A percentile compares a stretch with the other conserved stretches of the same genome.
These are phyloP conservation scores for Vigna hirtella DNA, from an alignment of 306 rosid genomes.

Conservation along the genomic window DNA sequence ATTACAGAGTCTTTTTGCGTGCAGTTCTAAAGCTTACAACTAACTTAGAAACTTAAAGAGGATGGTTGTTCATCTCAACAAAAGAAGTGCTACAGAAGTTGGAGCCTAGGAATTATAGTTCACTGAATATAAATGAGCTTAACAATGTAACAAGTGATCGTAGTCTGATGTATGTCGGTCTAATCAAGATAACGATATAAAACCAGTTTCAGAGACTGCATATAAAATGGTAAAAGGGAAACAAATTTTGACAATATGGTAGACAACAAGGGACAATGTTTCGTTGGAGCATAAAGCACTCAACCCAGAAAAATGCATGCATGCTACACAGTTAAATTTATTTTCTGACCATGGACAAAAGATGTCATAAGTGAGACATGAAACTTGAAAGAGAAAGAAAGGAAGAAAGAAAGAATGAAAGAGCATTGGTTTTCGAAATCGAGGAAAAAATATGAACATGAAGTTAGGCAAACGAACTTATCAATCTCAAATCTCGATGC, in stretches of 20 bases:
- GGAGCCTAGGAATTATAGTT: conserved; percentile 3
- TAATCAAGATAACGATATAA: conserved; percentile 25
- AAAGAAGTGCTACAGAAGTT: conserved; percentile 31
- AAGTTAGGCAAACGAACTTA: conserved; percentile 3
- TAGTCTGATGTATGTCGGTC: neutral
- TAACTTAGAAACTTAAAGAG: neutral
- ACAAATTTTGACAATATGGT: neutral
- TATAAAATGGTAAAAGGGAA: conserved; percentile 9
- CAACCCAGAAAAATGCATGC: conserved; percentile 17
- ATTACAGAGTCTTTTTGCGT: neutral
- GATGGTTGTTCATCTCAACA: conserved; percentile 7
- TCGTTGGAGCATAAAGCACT: neutral
- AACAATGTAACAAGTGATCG: conserved; percentile 20
- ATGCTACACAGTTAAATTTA: neutral
- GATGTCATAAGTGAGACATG: conserved; percentile 18
- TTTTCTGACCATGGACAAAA: conserved; percentile 11
- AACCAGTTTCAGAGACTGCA: conserved; percentile 14
- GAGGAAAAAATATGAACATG: neutral
- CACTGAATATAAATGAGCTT: neutral
- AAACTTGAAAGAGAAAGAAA: conserved; percentile 1
- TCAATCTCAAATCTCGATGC: neutral
- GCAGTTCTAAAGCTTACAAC: conserved; percentile 1
- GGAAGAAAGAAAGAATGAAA: neutral
- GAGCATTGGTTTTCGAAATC: neutral
- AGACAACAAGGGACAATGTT: conserved; percentile 7